Conservation (phyloP, 2,329 filamentous ascomycete species). For the Helotiales sp. region DNA sequence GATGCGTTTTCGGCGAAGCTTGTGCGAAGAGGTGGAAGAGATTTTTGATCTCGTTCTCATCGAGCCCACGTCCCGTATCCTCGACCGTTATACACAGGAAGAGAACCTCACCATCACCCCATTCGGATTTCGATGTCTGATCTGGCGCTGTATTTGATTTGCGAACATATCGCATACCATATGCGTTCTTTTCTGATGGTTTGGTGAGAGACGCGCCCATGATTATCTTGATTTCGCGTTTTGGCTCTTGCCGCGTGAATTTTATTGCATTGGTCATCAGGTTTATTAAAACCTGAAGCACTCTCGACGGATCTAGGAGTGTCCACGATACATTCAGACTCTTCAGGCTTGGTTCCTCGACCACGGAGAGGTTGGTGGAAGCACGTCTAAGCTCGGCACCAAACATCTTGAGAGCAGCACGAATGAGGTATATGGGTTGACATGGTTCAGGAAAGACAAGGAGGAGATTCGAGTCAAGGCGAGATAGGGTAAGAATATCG, state of each 20-base stretch:
- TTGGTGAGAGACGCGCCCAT: constrained; percentile 35
- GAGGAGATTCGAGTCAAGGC: constrained; percentile 73
- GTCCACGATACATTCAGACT: constrained; percentile 62
- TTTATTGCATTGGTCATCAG: constrained; percentile 79
- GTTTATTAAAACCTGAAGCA: constrained; percentile 79
- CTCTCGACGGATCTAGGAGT: constrained; percentile 67
- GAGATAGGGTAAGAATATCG: constrained; percentile 70
- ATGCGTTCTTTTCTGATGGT: constrained; percentile 4
- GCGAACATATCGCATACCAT: constrained; percentile 15
- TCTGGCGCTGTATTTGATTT: constrained; percentile 9
- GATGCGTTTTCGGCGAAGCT: constrained; percentile 72
- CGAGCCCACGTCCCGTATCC: constrained; percentile 74
- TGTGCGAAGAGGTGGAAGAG: constrained; percentile 81
- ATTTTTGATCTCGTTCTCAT: constrained; percentile 65
- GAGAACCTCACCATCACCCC: constrained; percentile 45
- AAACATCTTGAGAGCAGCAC: constrained; percentile 73
- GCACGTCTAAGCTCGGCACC: constrained; percentile 71
- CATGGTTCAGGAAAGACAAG: constrained; percentile 64
- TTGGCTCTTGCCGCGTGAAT: constrained; percentile 68
- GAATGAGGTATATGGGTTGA: constrained; percentile 51
- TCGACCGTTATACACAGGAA: constrained; percentile 74
- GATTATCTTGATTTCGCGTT: constrained; percentile 51
- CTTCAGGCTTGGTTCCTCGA: constrained; percentile 60
- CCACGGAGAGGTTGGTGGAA: constrained; percentile 65
- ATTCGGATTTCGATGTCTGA: constrained; percentile 16